These are phyloP conservation scores for Dactylonectria estremocensis DNA, from an alignment of 2,329 filamentous ascomycete species.

Conservation along the genomic window DNA sequence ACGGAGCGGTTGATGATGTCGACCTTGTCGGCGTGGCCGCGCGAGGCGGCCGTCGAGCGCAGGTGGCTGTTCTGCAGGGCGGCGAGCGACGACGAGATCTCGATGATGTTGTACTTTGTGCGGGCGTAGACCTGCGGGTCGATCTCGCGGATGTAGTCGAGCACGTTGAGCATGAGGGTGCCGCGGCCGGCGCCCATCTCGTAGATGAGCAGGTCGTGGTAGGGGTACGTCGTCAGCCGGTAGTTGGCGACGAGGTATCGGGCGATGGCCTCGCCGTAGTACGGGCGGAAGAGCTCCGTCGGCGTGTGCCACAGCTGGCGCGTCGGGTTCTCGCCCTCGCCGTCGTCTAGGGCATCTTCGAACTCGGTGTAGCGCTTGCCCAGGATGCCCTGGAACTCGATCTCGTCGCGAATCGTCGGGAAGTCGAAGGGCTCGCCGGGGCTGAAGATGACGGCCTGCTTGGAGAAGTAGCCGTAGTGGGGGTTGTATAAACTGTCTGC, in stretches of 20 bases:
- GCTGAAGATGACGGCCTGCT: conserved; percentile 95
- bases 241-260: conserved; percentile 97
- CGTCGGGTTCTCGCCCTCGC: conserved; percentile 75
- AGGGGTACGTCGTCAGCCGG: conserved; percentile 92
- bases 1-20: conserved; percentile 96
- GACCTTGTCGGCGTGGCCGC: conserved; percentile 87
- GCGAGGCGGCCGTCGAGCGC: conserved; percentile 74
- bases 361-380: conserved; percentile 89
- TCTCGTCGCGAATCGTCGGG: conserved; percentile 83
- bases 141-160: conserved; percentile 93
- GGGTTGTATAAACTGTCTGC: conserved; percentile 95
- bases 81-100: conserved; percentile 90
- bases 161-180: conserved; percentile 97
- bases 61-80: conserved; percentile 82
- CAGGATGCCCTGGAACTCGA: conserved; percentile 84
- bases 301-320: conserved; percentile 98
- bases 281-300: conserved; percentile 95
- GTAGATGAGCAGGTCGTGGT: conserved; percentile 97
- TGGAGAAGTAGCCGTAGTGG: conserved; percentile 95
- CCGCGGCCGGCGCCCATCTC: conserved; percentile 98
- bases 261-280: conserved; percentile 98
- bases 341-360: conserved; percentile 87
- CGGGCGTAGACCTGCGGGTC: conserved; percentile 95
- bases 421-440: conserved; percentile 95
- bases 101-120: conserved; percentile 95